These are phyloP conservation scores for Syzygium aromaticum DNA, from an alignment of 345 rosid genomes.

Conservation along the genomic window DNA sequence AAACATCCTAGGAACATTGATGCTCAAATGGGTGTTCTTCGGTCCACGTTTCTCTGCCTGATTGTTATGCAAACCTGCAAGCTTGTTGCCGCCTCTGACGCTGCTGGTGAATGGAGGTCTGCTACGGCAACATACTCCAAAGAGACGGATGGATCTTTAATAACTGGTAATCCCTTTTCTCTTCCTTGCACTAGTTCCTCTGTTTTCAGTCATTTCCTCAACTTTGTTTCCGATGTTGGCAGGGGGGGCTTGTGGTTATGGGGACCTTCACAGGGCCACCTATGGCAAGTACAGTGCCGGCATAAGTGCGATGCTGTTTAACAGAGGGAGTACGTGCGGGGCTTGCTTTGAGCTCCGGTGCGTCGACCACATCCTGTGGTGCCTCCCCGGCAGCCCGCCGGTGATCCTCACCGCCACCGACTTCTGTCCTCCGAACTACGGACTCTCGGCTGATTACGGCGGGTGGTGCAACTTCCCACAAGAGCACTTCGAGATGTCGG, in stretches of 20 bases:
- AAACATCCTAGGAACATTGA: background rate
- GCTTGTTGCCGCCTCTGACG: slow-evolving; percentile 11
- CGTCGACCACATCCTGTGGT: slow-evolving; percentile 82
- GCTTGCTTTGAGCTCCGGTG: slow-evolving; percentile 87
- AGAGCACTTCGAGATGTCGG: slow-evolving; percentile 85
- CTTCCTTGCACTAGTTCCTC: background rate
- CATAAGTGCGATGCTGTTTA: slow-evolving; percentile 69
- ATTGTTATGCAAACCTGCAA: slow-evolving; percentile 19
- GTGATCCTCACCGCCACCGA: slow-evolving; percentile 82
- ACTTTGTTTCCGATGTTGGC: slow-evolving; percentile 4
- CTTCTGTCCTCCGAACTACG: slow-evolving; percentile 89
- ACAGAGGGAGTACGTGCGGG: slow-evolving; percentile 80
- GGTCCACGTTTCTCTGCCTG: slow-evolving; percentile 23
- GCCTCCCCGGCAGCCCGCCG: slow-evolving; percentile 77
- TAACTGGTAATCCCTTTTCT: slow-evolving; percentile 19
- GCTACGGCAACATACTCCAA: slow-evolving; percentile 80
- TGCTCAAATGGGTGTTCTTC: slow-evolving; percentile 31
- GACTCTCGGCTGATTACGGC: slow-evolving; percentile 71
- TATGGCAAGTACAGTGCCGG: slow-evolving; percentile 75
- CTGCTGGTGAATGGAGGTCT: slow-evolving; percentile 57
- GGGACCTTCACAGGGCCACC: slow-evolving; percentile 60
- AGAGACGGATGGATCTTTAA: slow-evolving; percentile 53
- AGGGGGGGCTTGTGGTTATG: slow-evolving; percentile 97
- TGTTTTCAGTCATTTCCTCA: background rate
- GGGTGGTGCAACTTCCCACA: slow-evolving; percentile 96